phyloP scores from a whole-genome alignment of 306 rosid species.

The Cucurbita ficifolia region DNA sequence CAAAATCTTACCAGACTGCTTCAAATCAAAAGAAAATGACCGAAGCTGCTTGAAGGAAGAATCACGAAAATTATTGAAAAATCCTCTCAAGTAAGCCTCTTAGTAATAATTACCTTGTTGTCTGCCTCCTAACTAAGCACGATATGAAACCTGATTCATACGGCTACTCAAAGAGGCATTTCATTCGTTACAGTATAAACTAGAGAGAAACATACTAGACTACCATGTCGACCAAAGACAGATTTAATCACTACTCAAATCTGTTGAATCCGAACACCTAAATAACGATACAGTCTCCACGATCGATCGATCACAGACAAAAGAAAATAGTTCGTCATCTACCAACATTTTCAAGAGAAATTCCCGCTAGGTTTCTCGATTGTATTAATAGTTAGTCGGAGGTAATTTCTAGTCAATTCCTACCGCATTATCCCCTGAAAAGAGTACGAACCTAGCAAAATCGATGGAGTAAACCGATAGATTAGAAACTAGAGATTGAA shows the following conservation, averaged over 20 bases:
- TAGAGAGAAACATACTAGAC: background rate
- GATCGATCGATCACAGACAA: no score
- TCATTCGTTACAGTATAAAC: no score
- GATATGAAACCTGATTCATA: background rate
- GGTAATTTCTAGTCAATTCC: background rate
- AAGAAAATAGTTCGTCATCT: no score
- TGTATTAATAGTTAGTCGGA: no score
- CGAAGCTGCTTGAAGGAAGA: background rate
- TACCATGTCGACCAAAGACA: background rate
- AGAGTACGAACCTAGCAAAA: background rate
- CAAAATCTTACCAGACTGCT: background rate
- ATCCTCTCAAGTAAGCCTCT: background rate
- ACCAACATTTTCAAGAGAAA: background rate
- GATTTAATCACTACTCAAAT: background rate
- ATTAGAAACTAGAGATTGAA: background rate
- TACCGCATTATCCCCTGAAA: background rate
- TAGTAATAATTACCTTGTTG: background rate
- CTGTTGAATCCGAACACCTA: background rate
- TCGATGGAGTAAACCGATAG: background rate
- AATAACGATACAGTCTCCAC: background rate
- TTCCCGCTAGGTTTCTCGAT: no score
- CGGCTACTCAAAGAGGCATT: slow-evolving; percentile 6
- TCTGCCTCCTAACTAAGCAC: slow-evolving; percentile 6
- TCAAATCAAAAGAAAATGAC: background rate
- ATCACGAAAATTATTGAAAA: background rate